Percentiles rank a stretch among this genome's conserved stretches.
Conservation (phyloP, 495 filamentous ascomycete species). For the Aspergillus bertholletiae region DNA sequence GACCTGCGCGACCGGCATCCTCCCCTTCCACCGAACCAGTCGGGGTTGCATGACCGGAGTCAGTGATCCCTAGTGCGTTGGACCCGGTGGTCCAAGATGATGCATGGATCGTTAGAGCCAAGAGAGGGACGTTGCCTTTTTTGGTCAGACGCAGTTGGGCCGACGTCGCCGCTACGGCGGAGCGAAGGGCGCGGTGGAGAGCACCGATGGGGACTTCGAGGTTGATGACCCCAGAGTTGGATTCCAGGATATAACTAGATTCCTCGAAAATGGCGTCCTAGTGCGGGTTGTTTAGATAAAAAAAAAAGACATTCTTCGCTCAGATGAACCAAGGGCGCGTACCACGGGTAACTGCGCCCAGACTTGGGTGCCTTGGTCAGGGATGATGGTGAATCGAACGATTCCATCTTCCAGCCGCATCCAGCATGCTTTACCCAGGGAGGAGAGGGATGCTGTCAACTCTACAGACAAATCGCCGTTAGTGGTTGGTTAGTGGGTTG, state of each 20-base stretch:
- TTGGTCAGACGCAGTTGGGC: slow-evolving; percentile 88
- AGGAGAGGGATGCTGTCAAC: slow-evolving; percentile 77
- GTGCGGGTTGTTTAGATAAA: neutral
- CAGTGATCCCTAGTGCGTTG: slow-evolving; percentile 45
- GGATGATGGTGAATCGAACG: slow-evolving; percentile 91
- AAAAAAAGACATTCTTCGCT: neutral
- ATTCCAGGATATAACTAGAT: slow-evolving; percentile 71
- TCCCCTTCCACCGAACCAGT: neutral
- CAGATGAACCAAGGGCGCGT: slow-evolving; percentile 29
- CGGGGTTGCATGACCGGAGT: slow-evolving; percentile 19
- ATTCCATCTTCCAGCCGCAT: slow-evolving; percentile 80
- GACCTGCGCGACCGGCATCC: neutral
- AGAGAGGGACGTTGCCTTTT: slow-evolving; percentile 77
- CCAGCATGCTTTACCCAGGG: slow-evolving; percentile 91
- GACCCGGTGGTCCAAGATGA: slow-evolving; percentile 36
- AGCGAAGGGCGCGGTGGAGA: slow-evolving; percentile 82
- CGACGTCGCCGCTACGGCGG: slow-evolving; percentile 69
- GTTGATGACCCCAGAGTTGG: slow-evolving; percentile 80
- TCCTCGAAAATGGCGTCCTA: slow-evolving; percentile 84
- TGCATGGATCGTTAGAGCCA: slow-evolving; percentile 80
- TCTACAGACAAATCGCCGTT: slow-evolving; percentile 44
- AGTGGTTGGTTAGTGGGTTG: neutral
- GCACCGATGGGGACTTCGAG: slow-evolving; percentile 83
- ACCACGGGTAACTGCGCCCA: slow-evolving; percentile 71
- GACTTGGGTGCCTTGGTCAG: slow-evolving; percentile 89